Conservation (phyloP, 495 filamentous ascomycete species). For the Hypomontagnella submonticulosa region DNA sequence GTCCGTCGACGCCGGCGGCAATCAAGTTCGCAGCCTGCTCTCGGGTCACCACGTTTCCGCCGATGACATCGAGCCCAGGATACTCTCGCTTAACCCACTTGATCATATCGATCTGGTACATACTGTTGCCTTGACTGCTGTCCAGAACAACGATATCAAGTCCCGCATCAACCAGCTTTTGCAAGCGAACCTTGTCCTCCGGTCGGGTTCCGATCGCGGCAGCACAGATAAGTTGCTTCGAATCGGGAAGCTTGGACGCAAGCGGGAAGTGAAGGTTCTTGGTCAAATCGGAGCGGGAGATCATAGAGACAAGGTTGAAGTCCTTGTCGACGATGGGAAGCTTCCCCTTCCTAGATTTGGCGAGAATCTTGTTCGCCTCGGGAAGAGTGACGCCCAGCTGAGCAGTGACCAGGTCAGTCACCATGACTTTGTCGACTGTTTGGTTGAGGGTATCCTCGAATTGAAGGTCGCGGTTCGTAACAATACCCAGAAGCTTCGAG, state of each 20-base stretch:
- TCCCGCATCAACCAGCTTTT: slow-evolving; percentile 90
- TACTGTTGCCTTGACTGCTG: slow-evolving; percentile 94
- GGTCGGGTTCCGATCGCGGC: slow-evolving; percentile 95
- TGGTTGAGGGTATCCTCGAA: slow-evolving; percentile 80
- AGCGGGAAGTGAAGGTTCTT: slow-evolving; percentile 98
- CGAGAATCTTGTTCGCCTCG: slow-evolving; percentile 93
- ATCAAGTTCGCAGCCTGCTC: slow-evolving; percentile 94
- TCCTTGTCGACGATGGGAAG: slow-evolving; percentile 91
- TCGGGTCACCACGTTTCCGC: slow-evolving; percentile 95
- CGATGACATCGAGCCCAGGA: slow-evolving; percentile 92
- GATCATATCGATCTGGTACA: slow-evolving; percentile 98
- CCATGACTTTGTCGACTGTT: slow-evolving; percentile 91
- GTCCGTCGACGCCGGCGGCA: slow-evolving; percentile 92
- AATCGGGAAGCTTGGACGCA: slow-evolving; percentile 95
- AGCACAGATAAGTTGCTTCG: slow-evolving; percentile 96
- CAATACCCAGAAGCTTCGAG: slow-evolving; percentile 94
- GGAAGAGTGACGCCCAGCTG: slow-evolving; percentile 82
- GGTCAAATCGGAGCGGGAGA: slow-evolving; percentile 96
- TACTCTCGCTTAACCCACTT: slow-evolving; percentile 89
- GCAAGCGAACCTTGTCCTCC: slow-evolving; percentile 87
- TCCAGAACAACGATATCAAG: slow-evolving; percentile 96
- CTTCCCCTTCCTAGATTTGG: slow-evolving; percentile 98
- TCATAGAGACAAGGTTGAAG: slow-evolving; percentile 90
- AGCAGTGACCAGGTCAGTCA: slow-evolving; percentile 93
- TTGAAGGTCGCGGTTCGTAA: slow-evolving; percentile 97